These are phyloP conservation scores for Candida railenensis DNA, from an alignment of 805 yeast genomes.

Conservation along the genomic window DNA sequence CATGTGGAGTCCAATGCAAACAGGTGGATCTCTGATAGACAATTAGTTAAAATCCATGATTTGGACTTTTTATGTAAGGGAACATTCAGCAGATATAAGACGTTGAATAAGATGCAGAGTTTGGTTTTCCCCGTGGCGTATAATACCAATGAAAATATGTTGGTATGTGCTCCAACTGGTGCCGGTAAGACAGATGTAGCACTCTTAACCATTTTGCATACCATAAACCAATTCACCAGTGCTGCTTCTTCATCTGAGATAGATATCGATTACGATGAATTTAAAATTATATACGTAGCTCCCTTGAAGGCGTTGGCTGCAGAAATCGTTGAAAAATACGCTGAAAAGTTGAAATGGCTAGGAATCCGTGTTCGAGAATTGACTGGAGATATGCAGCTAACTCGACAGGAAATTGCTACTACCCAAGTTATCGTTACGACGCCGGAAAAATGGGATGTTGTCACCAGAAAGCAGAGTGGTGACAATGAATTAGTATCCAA, in stretches of 20 bases:
- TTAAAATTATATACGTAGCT: slow-evolving; percentile 89
- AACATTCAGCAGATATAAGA: slow-evolving; percentile 75
- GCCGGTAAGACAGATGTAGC: slow-evolving; percentile 98
- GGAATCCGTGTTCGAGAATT: slow-evolving; percentile 85
- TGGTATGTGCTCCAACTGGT: slow-evolving; percentile 97
- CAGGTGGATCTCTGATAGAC: slow-evolving; percentile 39
- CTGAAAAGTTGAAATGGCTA: slow-evolving; percentile 74
- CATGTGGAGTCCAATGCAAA: slow-evolving; percentile 53
- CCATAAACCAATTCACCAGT: slow-evolving; percentile 69
- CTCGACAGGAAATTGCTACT: slow-evolving; percentile 71
- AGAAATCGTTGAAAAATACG: slow-evolving; percentile 90
- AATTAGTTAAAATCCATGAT: slow-evolving; percentile 56
- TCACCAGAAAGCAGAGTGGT: slow-evolving; percentile 88
- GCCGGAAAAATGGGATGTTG: slow-evolving; percentile 98
- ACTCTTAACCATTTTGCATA: slow-evolving; percentile 71
- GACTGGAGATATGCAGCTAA: slow-evolving; percentile 94
- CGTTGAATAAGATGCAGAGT: slow-evolving; percentile 85
- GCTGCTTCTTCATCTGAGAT: slow-evolving; percentile 45
- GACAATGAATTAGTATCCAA: slow-evolving; percentile 82
- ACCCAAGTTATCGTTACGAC: slow-evolving; percentile 93
- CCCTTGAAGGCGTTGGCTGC: slow-evolving; percentile 95
- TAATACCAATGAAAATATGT: slow-evolving; percentile 89
- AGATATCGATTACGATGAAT: slow-evolving; percentile 76
- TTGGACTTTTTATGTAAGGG: slow-evolving; percentile 80
- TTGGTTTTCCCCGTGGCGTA: slow-evolving; percentile 91